Percentiles rank a stretch among this genome's conserved stretches.
These are phyloP conservation scores for Phlebiopsis gigantea DNA, from an alignment of 768 basidiomycete genomes.

Conservation along the genomic window DNA sequence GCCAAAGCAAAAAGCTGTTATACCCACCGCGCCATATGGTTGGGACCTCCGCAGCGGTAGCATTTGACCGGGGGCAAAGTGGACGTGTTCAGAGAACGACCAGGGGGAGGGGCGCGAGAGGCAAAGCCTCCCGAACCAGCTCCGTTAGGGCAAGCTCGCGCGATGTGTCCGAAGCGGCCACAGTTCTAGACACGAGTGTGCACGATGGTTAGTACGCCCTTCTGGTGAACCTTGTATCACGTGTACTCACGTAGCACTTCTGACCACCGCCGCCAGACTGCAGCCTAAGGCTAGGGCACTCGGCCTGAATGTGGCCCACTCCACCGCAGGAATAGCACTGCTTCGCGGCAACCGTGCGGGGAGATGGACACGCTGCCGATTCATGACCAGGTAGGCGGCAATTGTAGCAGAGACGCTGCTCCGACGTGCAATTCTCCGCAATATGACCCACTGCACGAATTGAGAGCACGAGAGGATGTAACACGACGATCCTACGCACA, in stretches of 20 bases:
- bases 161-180: constrained; percentile 79
- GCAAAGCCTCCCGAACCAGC: constrained; percentile 43
- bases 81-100: constrained; percentile 69
- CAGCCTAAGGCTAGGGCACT: constrained; percentile 75
- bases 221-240: background rate
- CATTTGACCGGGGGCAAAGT: constrained; percentile 82
- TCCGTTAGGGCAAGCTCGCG: constrained; percentile 64
- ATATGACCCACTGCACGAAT: constrained; percentile 75
- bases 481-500: constrained; percentile 43
- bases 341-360: constrained; percentile 76
- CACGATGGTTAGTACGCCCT: background rate
- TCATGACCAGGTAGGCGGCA: constrained; percentile 95
- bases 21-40: constrained; percentile 74
- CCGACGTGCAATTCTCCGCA: constrained; percentile 86
- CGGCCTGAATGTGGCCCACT: constrained; percentile 85
- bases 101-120: constrained; percentile 67
- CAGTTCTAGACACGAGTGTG: constrained; percentile 48
- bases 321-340: constrained; percentile 94
- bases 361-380: constrained; percentile 81
- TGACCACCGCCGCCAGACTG: constrained; percentile 46
- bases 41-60: constrained; percentile 84
- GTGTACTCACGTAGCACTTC: constrained; percentile 74
- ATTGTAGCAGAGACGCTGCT: constrained; percentile 89
- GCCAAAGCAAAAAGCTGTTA: constrained; percentile 4
- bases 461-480: constrained; percentile 14